Percentiles rank a stretch among this genome's conserved stretches.
Conservation (phyloP, 2,329 filamentous ascomycete genomes). For the Pseudogymnoascus destructans region DNA sequence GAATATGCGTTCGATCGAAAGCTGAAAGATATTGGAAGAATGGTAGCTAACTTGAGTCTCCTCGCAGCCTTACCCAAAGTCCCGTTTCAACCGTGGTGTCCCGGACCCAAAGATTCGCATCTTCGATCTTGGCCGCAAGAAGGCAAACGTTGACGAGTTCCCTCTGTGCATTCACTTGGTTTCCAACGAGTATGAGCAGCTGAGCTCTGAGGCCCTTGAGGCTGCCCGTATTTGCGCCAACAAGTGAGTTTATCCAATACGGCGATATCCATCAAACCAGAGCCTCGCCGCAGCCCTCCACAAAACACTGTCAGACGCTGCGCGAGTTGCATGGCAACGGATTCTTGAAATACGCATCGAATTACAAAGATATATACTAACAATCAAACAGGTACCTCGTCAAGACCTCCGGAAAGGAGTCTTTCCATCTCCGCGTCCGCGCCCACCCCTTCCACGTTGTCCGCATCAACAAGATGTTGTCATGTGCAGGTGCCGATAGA, state of each 20-base stretch:
- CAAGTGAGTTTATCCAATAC: constrained; percentile 48
- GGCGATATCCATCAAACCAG: neutral
- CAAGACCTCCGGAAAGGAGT: constrained; percentile 59
- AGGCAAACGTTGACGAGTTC: constrained; percentile 98
- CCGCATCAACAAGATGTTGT: constrained; percentile 99
- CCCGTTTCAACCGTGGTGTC: constrained; percentile 99
- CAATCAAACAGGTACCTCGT: constrained; percentile 39
- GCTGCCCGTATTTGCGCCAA: constrained; percentile 99
- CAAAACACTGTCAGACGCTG: neutral
- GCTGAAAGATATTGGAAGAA: neutral
- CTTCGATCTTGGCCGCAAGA: constrained; percentile 98
- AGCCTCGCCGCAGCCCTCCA: neutral
- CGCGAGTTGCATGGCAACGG: neutral
- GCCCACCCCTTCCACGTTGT: constrained; percentile 99
- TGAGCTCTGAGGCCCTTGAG: constrained; percentile 98
- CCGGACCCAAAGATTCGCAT: constrained; percentile 69
- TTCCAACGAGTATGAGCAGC: constrained; percentile 99
- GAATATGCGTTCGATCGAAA: neutral
- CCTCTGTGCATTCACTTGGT: constrained; percentile 98
- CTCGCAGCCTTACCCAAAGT: constrained; percentile 88
- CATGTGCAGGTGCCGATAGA: constrained; percentile 99
- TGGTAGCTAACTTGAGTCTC: constrained; percentile 15
- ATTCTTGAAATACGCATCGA: neutral
- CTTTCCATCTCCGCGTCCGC: constrained; percentile 64
- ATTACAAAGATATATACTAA: neutral